phyloP scores from a whole-genome alignment of 106 monocot species.

The Platanthera zijinensis region DNA sequence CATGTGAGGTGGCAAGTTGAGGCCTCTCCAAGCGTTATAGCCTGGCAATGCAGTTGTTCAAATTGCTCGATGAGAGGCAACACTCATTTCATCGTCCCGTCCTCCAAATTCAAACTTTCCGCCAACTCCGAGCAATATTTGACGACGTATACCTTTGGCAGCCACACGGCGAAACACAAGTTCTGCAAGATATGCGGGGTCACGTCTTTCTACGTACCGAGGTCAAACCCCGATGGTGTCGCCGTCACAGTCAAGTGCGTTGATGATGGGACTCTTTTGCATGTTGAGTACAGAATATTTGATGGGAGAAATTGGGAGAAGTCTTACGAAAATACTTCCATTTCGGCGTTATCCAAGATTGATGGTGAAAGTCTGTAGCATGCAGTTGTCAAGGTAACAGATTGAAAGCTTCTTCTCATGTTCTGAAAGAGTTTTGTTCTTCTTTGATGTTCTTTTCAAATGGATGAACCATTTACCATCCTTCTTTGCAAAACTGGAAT shows the following conservation, averaged over 20 bases:
- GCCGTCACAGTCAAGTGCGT: slow-evolving; percentile 75
- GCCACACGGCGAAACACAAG: slow-evolving; percentile 74
- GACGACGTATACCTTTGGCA: slow-evolving; percentile 83
- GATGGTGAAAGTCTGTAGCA: background rate
- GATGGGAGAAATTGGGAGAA: slow-evolving; percentile 62
- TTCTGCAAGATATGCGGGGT: slow-evolving; percentile 93
- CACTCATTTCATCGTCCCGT: slow-evolving; percentile 75
- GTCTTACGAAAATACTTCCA: slow-evolving; percentile 14
- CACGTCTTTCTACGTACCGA: slow-evolving; percentile 85
- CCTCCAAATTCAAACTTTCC: slow-evolving; percentile 54
- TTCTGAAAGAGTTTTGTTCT: background rate
- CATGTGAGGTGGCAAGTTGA: slow-evolving; percentile 73
- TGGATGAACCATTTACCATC: background rate
- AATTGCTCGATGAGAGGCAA: slow-evolving; percentile 87
- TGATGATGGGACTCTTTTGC: slow-evolving; percentile 48
- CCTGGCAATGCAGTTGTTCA: slow-evolving; percentile 83
- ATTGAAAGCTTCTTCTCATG: background rate
- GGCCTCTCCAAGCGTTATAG: slow-evolving; percentile 60
- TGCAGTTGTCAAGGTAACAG: background rate
- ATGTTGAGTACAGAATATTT: slow-evolving; percentile 56
- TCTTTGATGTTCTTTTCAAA: background rate
- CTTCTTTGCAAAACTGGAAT: background rate
- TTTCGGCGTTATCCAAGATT: slow-evolving; percentile 21
- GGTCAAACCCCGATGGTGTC: slow-evolving; percentile 87
- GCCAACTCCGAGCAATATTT: slow-evolving; percentile 52